These are phyloP conservation scores for Dunaliella primolecta DNA, from an alignment of 139 green algal species.

Conservation along the genomic window DNA sequence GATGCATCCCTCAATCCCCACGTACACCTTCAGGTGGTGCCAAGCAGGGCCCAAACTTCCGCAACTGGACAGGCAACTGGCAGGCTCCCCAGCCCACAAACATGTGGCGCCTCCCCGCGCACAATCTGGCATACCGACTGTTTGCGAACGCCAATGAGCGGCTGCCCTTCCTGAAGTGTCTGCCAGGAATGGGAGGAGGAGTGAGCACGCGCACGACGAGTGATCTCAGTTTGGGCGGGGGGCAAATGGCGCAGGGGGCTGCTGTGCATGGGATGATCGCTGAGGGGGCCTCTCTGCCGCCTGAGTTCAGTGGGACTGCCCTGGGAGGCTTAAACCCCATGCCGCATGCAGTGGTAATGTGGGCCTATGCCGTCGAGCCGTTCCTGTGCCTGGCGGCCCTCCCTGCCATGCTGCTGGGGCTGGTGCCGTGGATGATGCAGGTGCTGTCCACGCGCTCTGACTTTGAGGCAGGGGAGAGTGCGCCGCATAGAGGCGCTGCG, in stretches of 20 bases:
- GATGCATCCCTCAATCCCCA: too few species aligned
- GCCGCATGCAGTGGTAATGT: not conserved
- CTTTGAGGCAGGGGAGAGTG: not conserved
- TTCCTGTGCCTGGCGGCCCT: not conserved
- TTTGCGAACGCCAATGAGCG: too few species aligned
- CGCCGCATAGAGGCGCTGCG: not conserved
- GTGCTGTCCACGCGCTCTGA: not conserved
- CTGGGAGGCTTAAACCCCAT: too few species aligned
- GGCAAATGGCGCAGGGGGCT: not conserved
- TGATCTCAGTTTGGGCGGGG: not conserved
- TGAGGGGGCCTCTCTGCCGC: not conserved
- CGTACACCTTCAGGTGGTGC: too few species aligned
- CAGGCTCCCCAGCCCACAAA: too few species aligned
- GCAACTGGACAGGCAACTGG: too few species aligned
- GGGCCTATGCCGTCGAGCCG: not conserved
- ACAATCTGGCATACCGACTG: too few species aligned
- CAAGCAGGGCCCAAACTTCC: too few species aligned
- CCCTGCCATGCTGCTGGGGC: not conserved
- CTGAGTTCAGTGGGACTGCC: not conserved
- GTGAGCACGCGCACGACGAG: not conserved
- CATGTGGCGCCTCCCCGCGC: too few species aligned
- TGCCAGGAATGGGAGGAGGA: not conserved
- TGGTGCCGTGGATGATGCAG: not conserved
- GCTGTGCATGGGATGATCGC: not conserved
- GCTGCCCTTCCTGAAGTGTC: not conserved